Evolutionary conservation across 139 green algal genomes (phyloP).

Genomic region (Chlamydomonas applanata): DNA sequence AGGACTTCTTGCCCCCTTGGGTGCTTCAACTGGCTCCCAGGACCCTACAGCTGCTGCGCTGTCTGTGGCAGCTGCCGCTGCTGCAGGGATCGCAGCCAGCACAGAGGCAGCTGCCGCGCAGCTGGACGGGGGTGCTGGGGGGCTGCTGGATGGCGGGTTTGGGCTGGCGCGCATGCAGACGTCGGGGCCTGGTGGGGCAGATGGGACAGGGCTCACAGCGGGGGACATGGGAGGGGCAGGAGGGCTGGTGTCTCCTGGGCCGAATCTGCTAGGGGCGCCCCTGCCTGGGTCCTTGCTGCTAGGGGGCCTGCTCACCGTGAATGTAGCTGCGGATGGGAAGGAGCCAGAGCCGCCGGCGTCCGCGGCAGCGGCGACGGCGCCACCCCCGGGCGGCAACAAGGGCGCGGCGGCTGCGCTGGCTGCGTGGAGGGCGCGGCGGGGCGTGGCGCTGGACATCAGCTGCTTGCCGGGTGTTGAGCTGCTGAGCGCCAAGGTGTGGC

Average conservation of each 20-base stretch:
- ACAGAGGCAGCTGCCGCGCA: neutral
- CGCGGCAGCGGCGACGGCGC: neutral
- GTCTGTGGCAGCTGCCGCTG: neutral
- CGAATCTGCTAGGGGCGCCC: no score
- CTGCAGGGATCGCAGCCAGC: neutral
- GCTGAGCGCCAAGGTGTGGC: slow-evolving; percentile 61
- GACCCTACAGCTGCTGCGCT: neutral
- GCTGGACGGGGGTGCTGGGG: neutral
- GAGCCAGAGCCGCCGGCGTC: no score
- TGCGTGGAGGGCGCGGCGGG: slow-evolving; percentile 53
- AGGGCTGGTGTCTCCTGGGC: no score
- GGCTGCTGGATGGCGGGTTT: neutral
- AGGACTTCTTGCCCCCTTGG: neutral
- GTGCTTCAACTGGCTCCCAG: neutral
- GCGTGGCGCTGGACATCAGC: slow-evolving; percentile 72
- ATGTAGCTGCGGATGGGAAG: no score
- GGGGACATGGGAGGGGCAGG: no score
- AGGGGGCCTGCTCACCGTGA: no score
- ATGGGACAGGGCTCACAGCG: no score
- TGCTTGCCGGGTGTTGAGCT: slow-evolving; percentile 66
- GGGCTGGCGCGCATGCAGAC: no score
- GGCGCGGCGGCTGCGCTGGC: slow-evolving; percentile 29
- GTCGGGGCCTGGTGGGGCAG: no score
- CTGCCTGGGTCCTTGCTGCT: no score
- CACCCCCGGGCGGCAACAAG: slow-evolving; percentile 6